Percentiles rank a stretch among this genome's conserved stretches.
Conservation (phyloP, 1,284 basidiomycete species). For the Rhodotorula sp. region DNA sequence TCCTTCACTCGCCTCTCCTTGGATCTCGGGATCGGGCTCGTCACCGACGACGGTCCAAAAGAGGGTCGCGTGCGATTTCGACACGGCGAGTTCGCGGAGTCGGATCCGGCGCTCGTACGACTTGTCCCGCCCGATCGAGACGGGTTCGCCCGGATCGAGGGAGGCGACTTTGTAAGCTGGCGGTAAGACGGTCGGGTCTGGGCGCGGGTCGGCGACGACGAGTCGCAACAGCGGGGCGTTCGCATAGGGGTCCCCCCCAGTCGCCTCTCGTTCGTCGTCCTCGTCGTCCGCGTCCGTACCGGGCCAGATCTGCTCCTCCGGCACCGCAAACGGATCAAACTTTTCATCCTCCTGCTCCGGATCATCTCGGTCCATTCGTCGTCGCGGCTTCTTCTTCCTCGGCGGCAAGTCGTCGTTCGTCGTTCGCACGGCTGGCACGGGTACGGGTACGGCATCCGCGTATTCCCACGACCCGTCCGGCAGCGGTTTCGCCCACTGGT, state of each 20-base stretch:
- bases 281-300: constrained; percentile 7
- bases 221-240: constrained; percentile 32
- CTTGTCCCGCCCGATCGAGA: constrained; percentile 36
- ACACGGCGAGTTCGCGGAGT: constrained; percentile 30
- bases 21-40: neutral
- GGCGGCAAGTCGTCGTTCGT: neutral
- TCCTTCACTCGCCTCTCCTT: neutral
- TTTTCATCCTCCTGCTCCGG: constrained; percentile 12
- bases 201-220: constrained; percentile 16
- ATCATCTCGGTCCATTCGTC: neutral
- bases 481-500: constrained; percentile 20
- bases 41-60: constrained; percentile 8
- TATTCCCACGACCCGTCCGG: constrained; percentile 28
- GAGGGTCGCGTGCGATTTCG: constrained; percentile 27
- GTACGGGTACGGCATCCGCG: neutral
- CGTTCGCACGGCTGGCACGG: no score
- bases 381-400: neutral
- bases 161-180: constrained; percentile 12
- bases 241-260: constrained; percentile 53
- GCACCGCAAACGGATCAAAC: neutral
- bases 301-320: constrained; percentile 34
- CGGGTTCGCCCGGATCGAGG: constrained; percentile 28
- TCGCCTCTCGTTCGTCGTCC: neutral
- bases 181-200: constrained; percentile 9
- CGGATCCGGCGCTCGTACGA: constrained; percentile 31